Evolutionary conservation across 805 yeast genomes (phyloP), one percentile per base, ranked within the genome.

Genomic region (Clavispora fructus): DNA sequence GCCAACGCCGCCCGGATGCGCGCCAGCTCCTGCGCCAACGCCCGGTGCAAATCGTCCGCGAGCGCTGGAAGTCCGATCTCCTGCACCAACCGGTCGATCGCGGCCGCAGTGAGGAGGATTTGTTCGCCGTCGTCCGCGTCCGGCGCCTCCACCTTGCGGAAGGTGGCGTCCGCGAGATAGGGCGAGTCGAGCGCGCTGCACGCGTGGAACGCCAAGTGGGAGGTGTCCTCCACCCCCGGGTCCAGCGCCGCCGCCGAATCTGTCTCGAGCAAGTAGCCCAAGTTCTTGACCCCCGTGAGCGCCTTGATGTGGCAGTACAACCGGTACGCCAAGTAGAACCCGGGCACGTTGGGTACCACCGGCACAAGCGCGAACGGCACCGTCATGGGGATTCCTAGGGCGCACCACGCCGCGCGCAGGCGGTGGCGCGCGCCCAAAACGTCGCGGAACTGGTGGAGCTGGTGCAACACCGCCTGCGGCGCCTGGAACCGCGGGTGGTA

Each of bases 301-400:
- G 96, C 96, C 56, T 85, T 85, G 60, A 83, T 74, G 62, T 92
- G 88, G 61, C 96, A 88, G 67, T 89, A 91, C 16, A 85, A 74
- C 50, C 98, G 73, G 61, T 85, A 91, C 3, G 85, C 73, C 38
- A 91, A 65, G 58, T 89, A 92, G 59, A 92, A 85, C 0, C 96
- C 96, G 0, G 98, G 98, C 17, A 91, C 78, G 57, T 91, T 91
- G 17, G 98, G 98, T 3, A 90, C 62, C n/a, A 91, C 73, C 0
- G 98, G 98, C 0, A 92, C 59, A 38, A 89, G 55, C 0, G 88
- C 90, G 38, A 91, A 62, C 2, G 98, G 98, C 3, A 88, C 55
- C 0, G 95, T 81, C 39, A 91, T 52, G 1, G 97, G 97, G 4
- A 92, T 64, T 4, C 82, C 81, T 13, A 83, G 48, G 1, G 78